Evolutionary conservation across 1,284 basidiomycete species (phyloP).

Genomic region (Gastroboletus turbinatus): DNA sequence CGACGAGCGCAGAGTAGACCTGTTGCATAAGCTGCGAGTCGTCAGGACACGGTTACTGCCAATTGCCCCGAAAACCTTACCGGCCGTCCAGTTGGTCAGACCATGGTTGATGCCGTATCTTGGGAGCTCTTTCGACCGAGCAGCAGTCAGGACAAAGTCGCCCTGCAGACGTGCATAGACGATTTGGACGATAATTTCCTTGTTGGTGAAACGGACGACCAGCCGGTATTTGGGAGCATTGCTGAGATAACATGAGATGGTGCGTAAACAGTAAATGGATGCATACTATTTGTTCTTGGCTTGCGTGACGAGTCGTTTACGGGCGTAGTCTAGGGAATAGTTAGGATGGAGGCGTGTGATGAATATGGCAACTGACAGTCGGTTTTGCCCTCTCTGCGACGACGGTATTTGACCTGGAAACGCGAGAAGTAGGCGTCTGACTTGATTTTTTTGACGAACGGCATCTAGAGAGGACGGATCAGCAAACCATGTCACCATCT

Average conservation of each 20-base stretch:
- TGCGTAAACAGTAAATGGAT: not conserved
- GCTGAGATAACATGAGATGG: constrained; percentile 36
- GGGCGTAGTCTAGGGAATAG: constrained; percentile 79
- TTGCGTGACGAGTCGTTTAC: constrained; percentile 94
- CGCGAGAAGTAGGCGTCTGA: constrained; percentile 94
- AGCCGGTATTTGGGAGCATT: constrained; percentile 98
- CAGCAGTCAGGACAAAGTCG: constrained; percentile 89
- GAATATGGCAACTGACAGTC: constrained; percentile 67
- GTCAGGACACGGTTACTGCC: not conserved
- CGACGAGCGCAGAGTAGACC: constrained; percentile 95
- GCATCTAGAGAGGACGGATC: constrained; percentile 56
- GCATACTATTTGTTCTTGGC: constrained; percentile 99
- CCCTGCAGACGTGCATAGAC: constrained; percentile 97
- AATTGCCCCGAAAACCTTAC: constrained; percentile 38
- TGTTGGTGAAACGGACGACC: constrained; percentile 97
- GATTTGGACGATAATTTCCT: constrained; percentile 89
- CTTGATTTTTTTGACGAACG: constrained; percentile 88
- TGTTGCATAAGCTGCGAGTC: constrained; percentile 84
- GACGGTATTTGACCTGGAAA: constrained; percentile 96
- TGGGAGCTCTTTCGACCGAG: constrained; percentile 90
- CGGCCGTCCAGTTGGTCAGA: constrained; percentile 97
- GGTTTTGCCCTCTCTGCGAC: constrained; percentile 96
- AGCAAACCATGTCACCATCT: constrained; percentile 28
- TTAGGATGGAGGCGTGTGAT: constrained; percentile 14
- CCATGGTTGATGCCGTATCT: constrained; percentile 98